Percentiles rank a stretch among this genome's conserved stretches.
Evolutionary conservation across 2,329 filamentous ascomycete species (phyloP).

Genomic region (Cytospora piceae): DNA sequence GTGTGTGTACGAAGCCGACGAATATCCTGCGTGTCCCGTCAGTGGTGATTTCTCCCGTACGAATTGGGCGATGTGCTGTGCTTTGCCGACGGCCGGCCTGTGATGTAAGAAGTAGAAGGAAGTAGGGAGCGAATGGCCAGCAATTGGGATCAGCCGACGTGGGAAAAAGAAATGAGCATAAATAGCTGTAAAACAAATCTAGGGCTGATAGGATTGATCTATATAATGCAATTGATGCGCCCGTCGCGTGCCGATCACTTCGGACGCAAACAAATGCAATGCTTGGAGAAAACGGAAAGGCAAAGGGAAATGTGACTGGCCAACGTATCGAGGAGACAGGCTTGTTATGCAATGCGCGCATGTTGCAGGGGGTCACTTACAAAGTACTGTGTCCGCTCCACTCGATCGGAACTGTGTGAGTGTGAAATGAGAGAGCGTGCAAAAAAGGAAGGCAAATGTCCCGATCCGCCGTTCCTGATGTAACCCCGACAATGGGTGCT

Average conservation of each 20-base stretch:
- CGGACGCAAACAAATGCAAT: constrained; percentile 25
- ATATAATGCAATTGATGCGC: constrained; percentile 8
- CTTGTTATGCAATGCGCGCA: constrained; percentile 25
- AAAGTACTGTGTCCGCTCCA: constrained; percentile 21
- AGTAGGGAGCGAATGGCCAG: constrained; percentile 1
- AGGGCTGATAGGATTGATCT: constrained; percentile 3
- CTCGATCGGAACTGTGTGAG: constrained; percentile 18
- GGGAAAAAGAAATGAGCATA: constrained; percentile 6
- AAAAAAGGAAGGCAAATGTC: constrained; percentile 22
- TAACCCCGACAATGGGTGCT: constrained; percentile 23
- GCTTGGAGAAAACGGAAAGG: constrained; percentile 12
- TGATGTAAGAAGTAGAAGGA: neutral
- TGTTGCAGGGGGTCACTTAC: constrained; percentile 26
- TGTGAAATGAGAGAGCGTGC: constrained; percentile 22
- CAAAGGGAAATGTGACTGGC: constrained; percentile 18
- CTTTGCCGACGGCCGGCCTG: neutral
- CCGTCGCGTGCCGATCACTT: constrained; percentile 21
- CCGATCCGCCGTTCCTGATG: constrained; percentile 26
- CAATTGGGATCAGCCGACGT: constrained; percentile 18
- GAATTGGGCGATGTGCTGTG: neutral
- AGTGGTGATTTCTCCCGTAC: constrained; percentile 21
- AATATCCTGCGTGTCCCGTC: constrained; percentile 22
- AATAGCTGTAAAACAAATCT: constrained; percentile 2
- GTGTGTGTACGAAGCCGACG: constrained; percentile 16
- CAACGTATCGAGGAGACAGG: constrained; percentile 22